Base-by-base conservation (phyloP, 2,329 filamentous ascomycete species). In the Fusarium sambucinum region DNA sequence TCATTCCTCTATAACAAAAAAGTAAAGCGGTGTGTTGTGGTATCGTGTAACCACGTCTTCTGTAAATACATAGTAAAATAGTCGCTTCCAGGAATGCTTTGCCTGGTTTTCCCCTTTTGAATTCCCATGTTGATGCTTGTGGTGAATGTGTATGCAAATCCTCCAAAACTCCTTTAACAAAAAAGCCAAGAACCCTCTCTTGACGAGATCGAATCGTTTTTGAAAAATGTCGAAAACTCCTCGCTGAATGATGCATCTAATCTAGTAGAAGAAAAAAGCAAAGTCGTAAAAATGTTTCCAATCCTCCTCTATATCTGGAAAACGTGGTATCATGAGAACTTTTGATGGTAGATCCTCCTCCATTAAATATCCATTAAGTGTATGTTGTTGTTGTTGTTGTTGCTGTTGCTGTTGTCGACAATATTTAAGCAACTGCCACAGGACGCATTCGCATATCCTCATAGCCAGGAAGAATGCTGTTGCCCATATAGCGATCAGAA, bases 381-480 rank as follows among this genome's bases (percentile, higher is more conserved):
- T 42, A 27, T 35, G 40, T 46, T 62, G 48, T 57, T 32, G 35
- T 45, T 54, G 38, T 44, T 19, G 30, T 40, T 35, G 8, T 32
- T n/a, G n/a, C n/a, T 35, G 40, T 46, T 62, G 48, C 55, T 32
- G 35, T 45, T 5, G 50, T 30, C 25, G 27, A 21, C 7, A 21
- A 50, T 27, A 55, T 29, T 70, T 59, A 77, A n/a, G 63, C 67
- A 44, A 71, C 72, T 42, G 70, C 64, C 40, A 77, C 73, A 45
- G 72, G 66, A 21, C 71, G 75, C 46, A 71, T 72, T 46, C 68
- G 69, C 33, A 76, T 46, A 23, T 80, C 78, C n/a, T 79, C 72
- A 56, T 82, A 82, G 12, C 77, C 79, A 9, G 82, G 80, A 32
- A 86, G 71, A 32, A 78, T 71, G 47, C 74, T 73, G 51, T 70